These are phyloP conservation scores for Boletus subcaerulescens DNA, from an alignment of 768 basidiomycete genomes.

Conservation along the genomic window DNA sequence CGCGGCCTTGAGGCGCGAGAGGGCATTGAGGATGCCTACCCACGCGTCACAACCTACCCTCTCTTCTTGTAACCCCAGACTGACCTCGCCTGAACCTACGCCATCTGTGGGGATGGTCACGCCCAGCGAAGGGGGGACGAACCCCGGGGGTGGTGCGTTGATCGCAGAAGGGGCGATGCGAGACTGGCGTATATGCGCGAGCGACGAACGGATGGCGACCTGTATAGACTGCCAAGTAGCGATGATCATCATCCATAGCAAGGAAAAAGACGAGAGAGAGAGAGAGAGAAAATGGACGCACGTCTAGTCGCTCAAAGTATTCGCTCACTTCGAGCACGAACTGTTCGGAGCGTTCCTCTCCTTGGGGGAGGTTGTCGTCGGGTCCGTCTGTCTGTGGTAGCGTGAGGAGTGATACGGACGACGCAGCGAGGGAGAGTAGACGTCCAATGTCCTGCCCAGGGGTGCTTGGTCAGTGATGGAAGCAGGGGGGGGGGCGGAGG, in stretches of 20 bases:
- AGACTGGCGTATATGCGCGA: slow-evolving; percentile 78
- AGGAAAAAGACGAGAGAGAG: not conserved
- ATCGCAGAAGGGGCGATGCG: slow-evolving; percentile 88
- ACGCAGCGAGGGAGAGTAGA: slow-evolving; percentile 70
- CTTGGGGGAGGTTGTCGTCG: slow-evolving; percentile 67
- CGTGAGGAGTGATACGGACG: slow-evolving; percentile 74
- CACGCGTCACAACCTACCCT: slow-evolving; percentile 75
- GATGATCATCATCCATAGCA: not conserved
- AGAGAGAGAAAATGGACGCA: slow-evolving; percentile 32
- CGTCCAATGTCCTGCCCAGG: slow-evolving; percentile 66
- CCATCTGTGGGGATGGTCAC: slow-evolving; percentile 58
- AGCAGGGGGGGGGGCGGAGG: not conserved
- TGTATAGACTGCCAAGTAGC: slow-evolving; percentile 59
- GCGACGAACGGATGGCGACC: slow-evolving; percentile 67
- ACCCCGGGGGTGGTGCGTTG: slow-evolving; percentile 68
- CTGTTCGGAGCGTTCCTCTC: slow-evolving; percentile 80
- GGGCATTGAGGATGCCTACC: slow-evolving; percentile 68
- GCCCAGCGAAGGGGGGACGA: slow-evolving; percentile 75
- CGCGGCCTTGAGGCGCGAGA: slow-evolving; percentile 57
- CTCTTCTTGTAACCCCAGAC: slow-evolving; percentile 73
- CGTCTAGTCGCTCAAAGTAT: slow-evolving; percentile 81
- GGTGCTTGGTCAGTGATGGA: not conserved
- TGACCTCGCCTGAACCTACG: slow-evolving; percentile 31
- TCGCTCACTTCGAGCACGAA: slow-evolving; percentile 84
- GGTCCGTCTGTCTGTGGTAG: slow-evolving; percentile 78